Evolutionary conservation across 352 stramenopile species (phyloP).

Genomic region (Phytophthora agathidicida): DNA sequence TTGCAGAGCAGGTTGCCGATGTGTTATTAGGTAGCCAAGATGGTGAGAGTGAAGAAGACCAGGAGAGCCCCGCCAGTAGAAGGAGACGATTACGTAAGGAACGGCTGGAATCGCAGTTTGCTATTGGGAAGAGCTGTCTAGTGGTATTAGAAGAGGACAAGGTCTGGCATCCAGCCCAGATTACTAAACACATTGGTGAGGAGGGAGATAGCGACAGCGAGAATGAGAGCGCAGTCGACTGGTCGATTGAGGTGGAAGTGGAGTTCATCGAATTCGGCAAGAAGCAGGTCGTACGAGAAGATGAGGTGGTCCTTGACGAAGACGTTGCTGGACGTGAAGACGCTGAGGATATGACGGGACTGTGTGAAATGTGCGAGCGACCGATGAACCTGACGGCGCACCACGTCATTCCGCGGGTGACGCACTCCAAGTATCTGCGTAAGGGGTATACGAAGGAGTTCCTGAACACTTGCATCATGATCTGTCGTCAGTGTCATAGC

Average conservation of each 20-base stretch:
- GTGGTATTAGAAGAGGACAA: conserved; percentile 73
- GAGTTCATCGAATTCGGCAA: conserved; percentile 86
- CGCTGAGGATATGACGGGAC: conserved; percentile 49
- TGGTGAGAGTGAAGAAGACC: conserved; percentile 20
- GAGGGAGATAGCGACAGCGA: conserved; percentile 11
- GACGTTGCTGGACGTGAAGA: conserved; percentile 69
- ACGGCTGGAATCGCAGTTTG: conserved; percentile 52
- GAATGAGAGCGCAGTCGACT: conserved; percentile 5
- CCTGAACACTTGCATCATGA: conserved; percentile 87
- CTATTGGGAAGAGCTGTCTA: conserved; percentile 63
- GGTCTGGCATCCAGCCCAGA: conserved; percentile 73
- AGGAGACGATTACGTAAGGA: conserved; percentile 24
- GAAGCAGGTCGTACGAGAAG: conserved; percentile 55
- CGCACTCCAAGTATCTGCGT: conserved; percentile 79
- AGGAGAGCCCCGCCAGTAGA: conserved; percentile 30
- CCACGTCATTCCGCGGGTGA: conserved; percentile 92
- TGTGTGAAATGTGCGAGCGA: conserved; percentile 93
- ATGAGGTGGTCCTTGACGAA: conserved; percentile 75
- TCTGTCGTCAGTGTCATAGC: conserved; percentile 93
- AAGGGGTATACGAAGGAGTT: conserved; percentile 80
- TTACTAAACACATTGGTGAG: conserved; percentile 46
- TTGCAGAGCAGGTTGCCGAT: conserved; percentile 31
- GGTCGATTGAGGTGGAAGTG: conserved; percentile 51
- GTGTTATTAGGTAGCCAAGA: conserved; percentile 24
- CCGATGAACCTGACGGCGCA: conserved; percentile 92